Base-by-base conservation (phyloP, 1,284 basidiomycete genomes). In the Sanguinoderma infundibulare region DNA sequence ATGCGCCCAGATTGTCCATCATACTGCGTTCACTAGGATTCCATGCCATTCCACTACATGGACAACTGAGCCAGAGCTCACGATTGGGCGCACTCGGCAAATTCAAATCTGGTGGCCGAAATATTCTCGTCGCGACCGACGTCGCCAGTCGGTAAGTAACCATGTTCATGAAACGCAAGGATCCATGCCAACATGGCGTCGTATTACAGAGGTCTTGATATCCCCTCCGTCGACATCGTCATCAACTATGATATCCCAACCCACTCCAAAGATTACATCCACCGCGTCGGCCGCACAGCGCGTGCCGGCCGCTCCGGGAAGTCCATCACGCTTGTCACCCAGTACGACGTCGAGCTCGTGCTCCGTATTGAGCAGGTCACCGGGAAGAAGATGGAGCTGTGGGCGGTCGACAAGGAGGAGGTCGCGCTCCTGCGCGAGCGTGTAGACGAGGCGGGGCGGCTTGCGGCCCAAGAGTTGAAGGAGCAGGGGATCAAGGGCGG, bases 241-340 rank as follows among this genome's bases (percentile, higher is more conserved):
- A 94, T 99, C 78, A 99, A 99, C 78, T 99, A 95, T 75, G 97
- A 99, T 75, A 93, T 98, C 64, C 98, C 98, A 1, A 95, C 95
- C 6, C 95, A 99, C 75, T 98, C 96, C 30, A 99, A 99, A 80
- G 98, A 99, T 77, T 99, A 99, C 76, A 98, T 99, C 60, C 98
- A 99, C 75, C 89, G 98, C 59, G 98, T 99, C 20, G 98, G 98
- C 36, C 89, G 98, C 65, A 99, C 98, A 34, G 98, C 98, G 2
- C 91, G 98, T 74, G 98, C 98, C 0, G 98, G 98, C 15, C 87
- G 98, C 44, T 89, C 94, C 1, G 98, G 98, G 44, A 98, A 98
- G 78, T 91, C 94, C 1, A 93, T 99, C 68, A 98, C 98, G 12
- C 83, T 99, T 24, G 96, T 98, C 12, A 96, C 97, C 1, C 98